Conservation (phyloP, 2,329 filamentous ascomycete species). For the Diplodia mutila region DNA sequence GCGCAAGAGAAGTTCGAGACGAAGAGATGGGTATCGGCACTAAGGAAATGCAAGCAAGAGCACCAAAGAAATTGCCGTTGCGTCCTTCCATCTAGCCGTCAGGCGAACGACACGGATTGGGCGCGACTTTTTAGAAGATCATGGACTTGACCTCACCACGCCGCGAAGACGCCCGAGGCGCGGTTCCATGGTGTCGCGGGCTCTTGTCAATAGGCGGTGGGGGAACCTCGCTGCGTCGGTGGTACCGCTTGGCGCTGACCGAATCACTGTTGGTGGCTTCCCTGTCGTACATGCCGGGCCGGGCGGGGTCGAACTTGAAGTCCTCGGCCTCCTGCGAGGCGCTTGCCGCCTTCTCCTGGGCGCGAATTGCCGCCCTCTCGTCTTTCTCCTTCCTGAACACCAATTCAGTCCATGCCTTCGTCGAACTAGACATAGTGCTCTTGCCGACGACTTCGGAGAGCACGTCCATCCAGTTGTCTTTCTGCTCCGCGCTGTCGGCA, state of each 20-base stretch:
- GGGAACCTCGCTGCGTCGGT: conserved; percentile 34
- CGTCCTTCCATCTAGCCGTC: conserved; percentile 10
- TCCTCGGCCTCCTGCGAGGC: conserved; percentile 36
- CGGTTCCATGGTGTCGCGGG: conserved; percentile 28
- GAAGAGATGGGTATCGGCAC: conserved; percentile 21
- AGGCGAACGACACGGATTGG: neutral
- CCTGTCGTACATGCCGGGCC: conserved; percentile 28
- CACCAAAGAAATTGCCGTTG: conserved; percentile 17
- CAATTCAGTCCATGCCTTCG: conserved; percentile 65
- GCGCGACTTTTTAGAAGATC: conserved; percentile 40
- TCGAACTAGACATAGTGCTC: conserved; percentile 48
- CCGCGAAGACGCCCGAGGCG: conserved; percentile 26
- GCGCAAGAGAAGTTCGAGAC: neutral
- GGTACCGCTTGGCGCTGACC: conserved; percentile 30
- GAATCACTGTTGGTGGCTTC: conserved; percentile 30
- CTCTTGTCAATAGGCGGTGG: conserved; percentile 39
- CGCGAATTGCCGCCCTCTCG: conserved; percentile 30
- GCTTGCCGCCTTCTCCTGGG: conserved; percentile 34
- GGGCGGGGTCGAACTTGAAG: conserved; percentile 32
- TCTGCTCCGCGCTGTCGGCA: conserved; percentile 83
- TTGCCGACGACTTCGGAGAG: conserved; percentile 72
- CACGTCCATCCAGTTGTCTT: conserved; percentile 93
- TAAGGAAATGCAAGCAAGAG: conserved; percentile 17
- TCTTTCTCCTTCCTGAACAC: conserved; percentile 55
- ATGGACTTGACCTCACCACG: conserved; percentile 48